Evolutionary conservation across 441 rosid species (phyloP).

Genomic region (Flueggea neowawraea): DNA sequence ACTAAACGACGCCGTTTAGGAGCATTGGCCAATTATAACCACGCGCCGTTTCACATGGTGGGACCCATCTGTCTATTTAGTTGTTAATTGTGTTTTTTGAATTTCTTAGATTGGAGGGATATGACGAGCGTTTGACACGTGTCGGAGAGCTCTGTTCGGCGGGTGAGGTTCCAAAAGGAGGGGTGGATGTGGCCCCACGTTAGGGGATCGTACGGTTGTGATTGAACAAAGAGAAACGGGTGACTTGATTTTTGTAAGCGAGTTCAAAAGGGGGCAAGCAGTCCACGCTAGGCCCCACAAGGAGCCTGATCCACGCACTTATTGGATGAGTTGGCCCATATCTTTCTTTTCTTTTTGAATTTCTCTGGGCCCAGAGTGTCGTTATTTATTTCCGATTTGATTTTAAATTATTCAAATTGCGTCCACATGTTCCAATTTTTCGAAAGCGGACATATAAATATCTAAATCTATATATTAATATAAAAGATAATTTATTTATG

Average conservation of each 20-base stretch:
- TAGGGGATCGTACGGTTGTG: conserved; percentile 7
- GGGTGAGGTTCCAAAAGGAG: too few relatives aligned
- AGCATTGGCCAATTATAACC: too few relatives aligned
- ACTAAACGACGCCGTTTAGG: too few relatives aligned
- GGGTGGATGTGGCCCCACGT: not conserved
- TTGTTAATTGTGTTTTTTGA: conserved; percentile 2
- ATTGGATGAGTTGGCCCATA: not conserved
- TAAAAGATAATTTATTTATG: too few relatives aligned
- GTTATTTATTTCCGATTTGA: too few relatives aligned
- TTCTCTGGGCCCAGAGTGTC: too few relatives aligned
- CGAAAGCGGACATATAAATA: too few relatives aligned
- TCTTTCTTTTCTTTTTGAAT: not conserved
- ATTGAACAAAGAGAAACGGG: not conserved
- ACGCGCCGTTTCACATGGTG: conserved; percentile 4
- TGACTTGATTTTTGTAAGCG: too few relatives aligned
- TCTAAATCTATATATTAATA: too few relatives aligned
- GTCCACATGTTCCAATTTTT: too few relatives aligned
- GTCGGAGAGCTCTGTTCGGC: not conserved
- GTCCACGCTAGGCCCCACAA: not conserved
- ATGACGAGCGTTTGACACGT: conserved; percentile 10
- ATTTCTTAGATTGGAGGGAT: conserved; percentile 28
- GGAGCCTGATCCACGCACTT: conserved; percentile 1
- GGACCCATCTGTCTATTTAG: conserved; percentile 1
- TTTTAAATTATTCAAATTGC: too few relatives aligned
- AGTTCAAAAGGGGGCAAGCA: too few relatives aligned